Evolutionary conservation across 768 basidiomycete species (phyloP), one percentile per base, ranked within the genome.

Genomic region (Macrolepiota fuliginosa): DNA sequence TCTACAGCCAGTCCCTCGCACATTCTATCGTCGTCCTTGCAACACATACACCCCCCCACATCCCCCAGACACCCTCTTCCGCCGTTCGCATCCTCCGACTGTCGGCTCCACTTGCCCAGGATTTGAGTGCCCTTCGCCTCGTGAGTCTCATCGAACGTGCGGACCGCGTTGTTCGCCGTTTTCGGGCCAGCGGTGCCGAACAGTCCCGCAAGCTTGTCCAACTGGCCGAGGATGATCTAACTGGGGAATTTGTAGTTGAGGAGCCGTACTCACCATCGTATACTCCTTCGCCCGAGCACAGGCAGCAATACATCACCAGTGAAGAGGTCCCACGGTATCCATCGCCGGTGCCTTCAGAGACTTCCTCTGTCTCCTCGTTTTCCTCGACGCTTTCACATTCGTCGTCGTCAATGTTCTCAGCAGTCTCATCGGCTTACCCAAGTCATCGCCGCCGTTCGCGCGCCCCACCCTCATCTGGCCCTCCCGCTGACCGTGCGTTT

Each of bases 91-190:
- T 79, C 57, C 71, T 80, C 5, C 75, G 69, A 46, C 74, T 79
- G 15, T 49, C 67, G 25, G 61, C 67, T 0, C 76, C 76, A 1
- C 71, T 78, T 40, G 71, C 65, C 2, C 72, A 76, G 36, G 75
- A 77, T 45, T 68, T 71, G 2, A 73, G 74, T 40, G 81, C 79
- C 1, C 71, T 81, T 11, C 70, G 74, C 4, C 74, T 82, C 54
- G 76, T 77, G n/a, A 59, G 64, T 46, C 64, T 81, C 12, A 70
- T 81, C 17, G 76, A 81, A 47, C 72, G 76, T 19, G 80, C 79
- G 0, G 72, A 76, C 45, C 71, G 71, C 45, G 73, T 80, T 19
- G 79, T 74, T 0, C 35, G 47, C 36, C 62, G 40, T 29, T 53
- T 51, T 22, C 25, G 37, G 15, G 24, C 32, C n/a, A 17, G 36